phyloP scores from a whole-genome alignment of 495 filamentous ascomycete species.

The Penicillium roqueforti region DNA sequence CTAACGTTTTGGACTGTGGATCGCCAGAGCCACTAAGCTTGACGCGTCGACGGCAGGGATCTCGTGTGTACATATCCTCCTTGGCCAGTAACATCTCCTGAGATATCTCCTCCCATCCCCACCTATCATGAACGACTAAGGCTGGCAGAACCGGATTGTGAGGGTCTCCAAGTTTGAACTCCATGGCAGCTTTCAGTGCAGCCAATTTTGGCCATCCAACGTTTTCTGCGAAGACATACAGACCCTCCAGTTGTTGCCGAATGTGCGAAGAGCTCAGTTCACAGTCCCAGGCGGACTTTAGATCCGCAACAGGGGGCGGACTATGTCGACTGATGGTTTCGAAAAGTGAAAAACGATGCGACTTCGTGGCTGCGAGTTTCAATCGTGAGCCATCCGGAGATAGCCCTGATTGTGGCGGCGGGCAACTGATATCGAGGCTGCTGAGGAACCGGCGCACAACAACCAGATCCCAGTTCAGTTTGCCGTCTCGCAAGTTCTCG shows the following conservation, averaged over 20 bases:
- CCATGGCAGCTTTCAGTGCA: conserved; percentile 25
- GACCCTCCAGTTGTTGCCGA: conserved; percentile 46
- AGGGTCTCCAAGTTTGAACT: conserved; percentile 15
- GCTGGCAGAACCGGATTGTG: conserved; percentile 7
- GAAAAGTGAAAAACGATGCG: conserved; percentile 26
- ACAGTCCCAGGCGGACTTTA: conserved; percentile 34
- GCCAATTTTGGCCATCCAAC: conserved; percentile 48
- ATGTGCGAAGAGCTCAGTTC: conserved; percentile 37
- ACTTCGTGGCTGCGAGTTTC: conserved; percentile 19
- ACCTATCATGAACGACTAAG: background rate
- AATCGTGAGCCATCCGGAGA: background rate
- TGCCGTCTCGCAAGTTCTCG: conserved; percentile 58
- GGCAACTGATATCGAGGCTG: conserved; percentile 53
- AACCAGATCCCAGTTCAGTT: conserved; percentile 76
- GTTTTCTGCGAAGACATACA: conserved; percentile 47
- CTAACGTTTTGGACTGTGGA: conserved; percentile 31
- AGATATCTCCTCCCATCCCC: background rate
- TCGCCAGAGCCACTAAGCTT: conserved; percentile 22
- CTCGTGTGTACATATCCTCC: conserved; percentile 32
- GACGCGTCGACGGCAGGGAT: conserved; percentile 27
- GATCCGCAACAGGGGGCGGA: conserved; percentile 15
- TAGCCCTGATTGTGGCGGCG: conserved; percentile 7
- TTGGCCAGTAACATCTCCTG: conserved; percentile 8
- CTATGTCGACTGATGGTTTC: conserved; percentile 25
- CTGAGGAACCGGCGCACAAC: conserved; percentile 73